Evolutionary conservation across 2,329 filamentous ascomycete genomes (phyloP).

Genomic region (Epichloe amarillans): DNA sequence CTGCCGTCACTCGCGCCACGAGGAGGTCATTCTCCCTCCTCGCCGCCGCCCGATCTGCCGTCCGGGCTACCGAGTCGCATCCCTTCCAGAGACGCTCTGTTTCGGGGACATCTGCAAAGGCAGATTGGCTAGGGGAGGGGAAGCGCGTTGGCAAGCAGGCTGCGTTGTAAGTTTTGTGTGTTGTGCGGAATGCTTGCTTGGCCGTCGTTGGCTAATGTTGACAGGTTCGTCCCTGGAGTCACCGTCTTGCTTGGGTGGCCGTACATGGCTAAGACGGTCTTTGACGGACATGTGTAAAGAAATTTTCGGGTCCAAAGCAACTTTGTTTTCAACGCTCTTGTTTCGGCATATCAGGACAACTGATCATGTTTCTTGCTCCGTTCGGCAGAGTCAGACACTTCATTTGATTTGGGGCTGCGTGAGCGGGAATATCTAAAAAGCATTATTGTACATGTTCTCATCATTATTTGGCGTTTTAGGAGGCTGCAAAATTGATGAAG

Average conservation of each 20-base stretch:
- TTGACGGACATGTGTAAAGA: slow-evolving; percentile 19
- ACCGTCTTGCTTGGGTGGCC: slow-evolving; percentile 23
- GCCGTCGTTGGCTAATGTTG: slow-evolving; percentile 4
- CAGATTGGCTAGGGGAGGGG: slow-evolving; percentile 20
- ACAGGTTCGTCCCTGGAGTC: slow-evolving; percentile 23
- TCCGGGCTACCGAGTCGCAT: slow-evolving; percentile 22
- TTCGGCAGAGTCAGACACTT: too few relatives aligned
- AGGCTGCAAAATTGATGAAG: too few relatives aligned
- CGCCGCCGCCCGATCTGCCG: slow-evolving; percentile 18
- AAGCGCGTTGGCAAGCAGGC: slow-evolving; percentile 19
- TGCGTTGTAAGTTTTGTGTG: slow-evolving; percentile 17
- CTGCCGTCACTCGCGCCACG: slow-evolving; percentile 16
- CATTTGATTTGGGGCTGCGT: too few relatives aligned
- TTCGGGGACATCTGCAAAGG: slow-evolving; percentile 14
- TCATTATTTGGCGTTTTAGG: too few relatives aligned
- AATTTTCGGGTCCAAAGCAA: background rate
- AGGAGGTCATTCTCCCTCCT: slow-evolving; percentile 23
- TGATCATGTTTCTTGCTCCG: too few relatives aligned
- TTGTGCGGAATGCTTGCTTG: too few relatives aligned
- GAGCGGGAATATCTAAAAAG: too few relatives aligned
- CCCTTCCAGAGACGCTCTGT: slow-evolving; percentile 21
- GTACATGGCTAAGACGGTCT: slow-evolving; percentile 12
- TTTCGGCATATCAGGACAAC: background rate
- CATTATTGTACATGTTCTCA: too few relatives aligned
- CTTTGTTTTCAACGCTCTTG: background rate